phyloP scores from a whole-genome alignment of 805 yeast species.

The Yamadazyma phyllophila region DNA sequence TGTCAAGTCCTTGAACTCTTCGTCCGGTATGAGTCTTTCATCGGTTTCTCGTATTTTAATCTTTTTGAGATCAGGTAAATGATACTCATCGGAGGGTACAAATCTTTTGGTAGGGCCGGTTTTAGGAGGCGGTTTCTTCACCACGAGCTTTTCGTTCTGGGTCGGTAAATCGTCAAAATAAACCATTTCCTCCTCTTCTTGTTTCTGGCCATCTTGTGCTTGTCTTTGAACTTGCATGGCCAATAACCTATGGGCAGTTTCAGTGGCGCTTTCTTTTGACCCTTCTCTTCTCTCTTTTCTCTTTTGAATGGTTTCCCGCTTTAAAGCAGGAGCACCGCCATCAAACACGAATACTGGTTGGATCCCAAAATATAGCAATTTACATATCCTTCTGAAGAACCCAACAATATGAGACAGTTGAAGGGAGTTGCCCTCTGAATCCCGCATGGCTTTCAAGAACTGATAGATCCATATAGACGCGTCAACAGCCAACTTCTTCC shows the following conservation, averaged over 20 bases:
- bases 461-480: constrained; percentile 99
- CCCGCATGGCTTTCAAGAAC: constrained; percentile 91
- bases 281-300: constrained; percentile 76
- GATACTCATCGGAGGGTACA: constrained; percentile 74
- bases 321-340: constrained; percentile 88
- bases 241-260: constrained; percentile 76
- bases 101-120: constrained; percentile 25
- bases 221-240: constrained; percentile 68
- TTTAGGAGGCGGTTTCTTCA: neutral
- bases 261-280: constrained; percentile 61
- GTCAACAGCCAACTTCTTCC: constrained; percentile 85
- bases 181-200: constrained; percentile 26
- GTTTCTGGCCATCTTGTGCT: constrained; percentile 27
- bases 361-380: constrained; percentile 81
- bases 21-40: constrained; percentile 68
- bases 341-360: constrained; percentile 90
- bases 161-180: constrained; percentile 19
- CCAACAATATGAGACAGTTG: constrained; percentile 90
- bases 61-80: constrained; percentile 68
- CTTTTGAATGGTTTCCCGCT: constrained; percentile 70
- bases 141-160: constrained; percentile 8
- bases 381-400: constrained; percentile 90
- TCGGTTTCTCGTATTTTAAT: constrained; percentile 57
- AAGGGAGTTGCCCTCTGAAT: constrained; percentile 73
- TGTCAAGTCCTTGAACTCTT: constrained; percentile 63